Base-by-base conservation (phyloP, 495 filamentous ascomycete species). In the Penicillium cataractarum region DNA sequence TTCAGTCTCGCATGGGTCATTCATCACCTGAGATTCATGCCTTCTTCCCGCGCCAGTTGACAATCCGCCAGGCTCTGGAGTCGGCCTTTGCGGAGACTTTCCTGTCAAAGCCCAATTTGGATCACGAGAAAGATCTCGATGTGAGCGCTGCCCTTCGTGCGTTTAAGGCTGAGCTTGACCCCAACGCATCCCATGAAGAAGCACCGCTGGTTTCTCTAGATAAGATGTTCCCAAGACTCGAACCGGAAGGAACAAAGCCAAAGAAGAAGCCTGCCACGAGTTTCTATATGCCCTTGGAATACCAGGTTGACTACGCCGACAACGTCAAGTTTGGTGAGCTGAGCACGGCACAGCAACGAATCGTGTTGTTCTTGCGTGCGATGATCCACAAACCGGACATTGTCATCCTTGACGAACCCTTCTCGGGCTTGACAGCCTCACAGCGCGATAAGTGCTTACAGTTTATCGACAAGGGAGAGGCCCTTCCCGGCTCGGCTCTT, bases 11-110 rank as follows among this genome's bases (percentile, higher is more conserved):
- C 19, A 89, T 98, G 55, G 95, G 95, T 19, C 92, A 97, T 67
- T 92, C 92, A 2, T 93, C 90, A 49, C 96, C 95, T 0, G 95
- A 99, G 71, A 90, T 97, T 22, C 93, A 97, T 64, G 87, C 90
- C 50, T 92, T 96, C 78, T 97, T 97, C 78, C 95, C 95, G 2
- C 87, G 87, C 48, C 81, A 85, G 33, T 81, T 97, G 53, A 89
- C 87, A 1, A 75, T 97, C 21, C 86, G 91, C 8, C 84, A 89
- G 55, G 84, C 89, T 0, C 68, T 99, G 2, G 91, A 93, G 68
- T 91, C 87, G 44, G 92, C 94, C 2, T 97, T 92, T 84, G 89
- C 92, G 8, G 92, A 97, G 49, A 95, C 95, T 0, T 94, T 96
- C 63, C 79, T 88, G 6, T 79, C 86, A 1, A 86, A 83, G 58